These are phyloP conservation scores for Fusarium nelsonii DNA, from an alignment of 2,329 filamentous ascomycete species.

Conservation along the genomic window DNA sequence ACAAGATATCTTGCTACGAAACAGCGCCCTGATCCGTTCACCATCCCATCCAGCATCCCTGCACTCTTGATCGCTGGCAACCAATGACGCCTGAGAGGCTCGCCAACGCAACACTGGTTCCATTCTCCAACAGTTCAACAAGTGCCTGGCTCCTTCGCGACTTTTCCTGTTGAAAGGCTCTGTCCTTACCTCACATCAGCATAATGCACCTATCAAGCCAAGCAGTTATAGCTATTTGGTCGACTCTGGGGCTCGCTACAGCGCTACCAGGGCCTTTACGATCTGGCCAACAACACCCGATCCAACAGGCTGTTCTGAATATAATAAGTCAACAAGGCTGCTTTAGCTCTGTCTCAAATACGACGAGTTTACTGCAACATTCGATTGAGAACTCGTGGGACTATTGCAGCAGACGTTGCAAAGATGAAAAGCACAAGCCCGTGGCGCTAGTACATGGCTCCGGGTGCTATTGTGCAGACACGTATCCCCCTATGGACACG, in stretches of 20 bases:
- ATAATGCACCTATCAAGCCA: background rate
- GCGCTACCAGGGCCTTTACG: background rate
- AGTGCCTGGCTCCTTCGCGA: no score
- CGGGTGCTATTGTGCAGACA: background rate
- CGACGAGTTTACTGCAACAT: background rate
- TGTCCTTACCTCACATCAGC: background rate
- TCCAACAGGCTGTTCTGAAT: background rate
- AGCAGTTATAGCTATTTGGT: background rate
- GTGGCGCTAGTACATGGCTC: background rate
- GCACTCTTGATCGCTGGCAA: background rate
- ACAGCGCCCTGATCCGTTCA: background rate
- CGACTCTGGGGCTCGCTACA: background rate
- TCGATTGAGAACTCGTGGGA: background rate
- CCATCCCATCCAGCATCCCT: background rate
- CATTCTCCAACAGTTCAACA: no score
- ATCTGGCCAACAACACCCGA: background rate
- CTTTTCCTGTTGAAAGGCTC: no score
- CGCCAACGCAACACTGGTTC: background rate
- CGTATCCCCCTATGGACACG: background rate
- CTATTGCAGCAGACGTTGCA: background rate
- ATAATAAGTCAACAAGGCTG: background rate
- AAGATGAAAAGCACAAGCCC: background rate
- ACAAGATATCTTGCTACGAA: background rate
- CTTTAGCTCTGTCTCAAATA: background rate
- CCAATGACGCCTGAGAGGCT: background rate